These are phyloP conservation scores for Paecilomyces variotii DNA, from an alignment of 2,329 filamentous ascomycete genomes.

Conservation along the genomic window DNA sequence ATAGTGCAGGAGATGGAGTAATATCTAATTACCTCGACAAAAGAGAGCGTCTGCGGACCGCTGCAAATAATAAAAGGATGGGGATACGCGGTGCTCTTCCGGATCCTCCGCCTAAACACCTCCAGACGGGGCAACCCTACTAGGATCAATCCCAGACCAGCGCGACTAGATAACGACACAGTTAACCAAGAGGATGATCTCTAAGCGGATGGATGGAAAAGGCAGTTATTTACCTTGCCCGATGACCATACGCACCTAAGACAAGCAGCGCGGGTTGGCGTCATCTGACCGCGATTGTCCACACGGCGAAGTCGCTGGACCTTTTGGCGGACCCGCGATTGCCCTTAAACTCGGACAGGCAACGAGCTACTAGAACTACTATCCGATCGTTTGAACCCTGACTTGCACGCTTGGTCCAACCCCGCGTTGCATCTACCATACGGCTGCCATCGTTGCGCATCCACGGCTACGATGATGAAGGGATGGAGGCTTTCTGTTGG, in stretches of 20 bases:
- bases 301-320: neutral
- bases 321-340: neutral
- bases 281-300: neutral
- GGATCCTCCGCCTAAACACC: neutral
- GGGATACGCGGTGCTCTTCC: neutral
- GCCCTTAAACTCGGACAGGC: neutral
- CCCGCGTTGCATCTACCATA: neutral
- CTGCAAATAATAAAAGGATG: neutral
- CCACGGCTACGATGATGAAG: neutral
- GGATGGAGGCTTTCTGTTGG: neutral
- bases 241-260: neutral
- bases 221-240: neutral
- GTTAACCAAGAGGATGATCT: neutral
- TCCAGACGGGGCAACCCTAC: neutral
- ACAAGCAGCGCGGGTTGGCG: neutral
- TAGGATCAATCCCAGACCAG: neutral
- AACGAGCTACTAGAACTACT: neutral
- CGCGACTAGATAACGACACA: neutral
- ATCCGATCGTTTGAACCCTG: neutral
- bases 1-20: neutral
- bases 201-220: neutral
- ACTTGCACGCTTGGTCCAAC: neutral
- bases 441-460: neutral
- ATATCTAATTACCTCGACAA: neutral
- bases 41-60: neutral